These are phyloP conservation scores for Sclerotinia trifoliorum DNA, from an alignment of 2,329 filamentous ascomycete species.

Conservation along the genomic window DNA sequence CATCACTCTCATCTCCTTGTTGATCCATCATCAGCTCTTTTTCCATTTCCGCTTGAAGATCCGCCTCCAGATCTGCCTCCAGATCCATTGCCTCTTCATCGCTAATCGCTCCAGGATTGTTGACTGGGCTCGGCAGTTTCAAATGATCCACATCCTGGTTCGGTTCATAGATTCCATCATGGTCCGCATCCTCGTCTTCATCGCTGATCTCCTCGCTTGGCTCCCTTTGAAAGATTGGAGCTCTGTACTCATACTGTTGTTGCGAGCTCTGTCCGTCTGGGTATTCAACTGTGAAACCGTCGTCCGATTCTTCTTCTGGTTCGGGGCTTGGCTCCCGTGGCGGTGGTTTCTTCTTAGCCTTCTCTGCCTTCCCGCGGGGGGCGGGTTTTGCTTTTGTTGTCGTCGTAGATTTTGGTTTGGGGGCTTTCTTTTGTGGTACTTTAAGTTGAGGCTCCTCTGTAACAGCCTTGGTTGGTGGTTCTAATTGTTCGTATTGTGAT, in stretches of 20 bases:
- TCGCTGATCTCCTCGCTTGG: conserved; percentile 44
- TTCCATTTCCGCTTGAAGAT: conserved; percentile 32
- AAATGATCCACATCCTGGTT: conserved; percentile 45
- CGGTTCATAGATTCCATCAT: conserved; percentile 43
- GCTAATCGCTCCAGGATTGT: conserved; percentile 36
- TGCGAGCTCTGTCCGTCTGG: conserved; percentile 49
- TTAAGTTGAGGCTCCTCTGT: conserved; percentile 22
- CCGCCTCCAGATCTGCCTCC: conserved; percentile 39
- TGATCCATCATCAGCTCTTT: conserved; percentile 12
- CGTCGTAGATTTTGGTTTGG: conserved; percentile 36
- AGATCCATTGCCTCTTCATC: conserved; percentile 39
- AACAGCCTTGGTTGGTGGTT: conserved; percentile 12
- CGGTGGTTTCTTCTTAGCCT: conserved; percentile 40
- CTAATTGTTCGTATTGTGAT: conserved; percentile 65
- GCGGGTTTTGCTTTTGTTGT: conserved; percentile 36
- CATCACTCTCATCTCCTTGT: conserved; percentile 35
- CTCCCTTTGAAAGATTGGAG: conserved; percentile 35
- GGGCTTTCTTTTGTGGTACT: conserved; percentile 31
- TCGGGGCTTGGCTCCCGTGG: conserved; percentile 38
- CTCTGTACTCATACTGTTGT: conserved; percentile 30
- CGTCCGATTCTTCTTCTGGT: conserved; percentile 50
- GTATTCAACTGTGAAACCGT: conserved; percentile 59
- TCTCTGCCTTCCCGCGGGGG: conserved; percentile 38
- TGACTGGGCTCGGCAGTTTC: conserved; percentile 55
- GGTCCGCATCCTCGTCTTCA: conserved; percentile 49